Evolutionary conservation across 2,329 filamentous ascomycete species (phyloP), one percentile per base, ranked within the genome.

Genomic region (Berkeleyomyces rouxiae): DNA sequence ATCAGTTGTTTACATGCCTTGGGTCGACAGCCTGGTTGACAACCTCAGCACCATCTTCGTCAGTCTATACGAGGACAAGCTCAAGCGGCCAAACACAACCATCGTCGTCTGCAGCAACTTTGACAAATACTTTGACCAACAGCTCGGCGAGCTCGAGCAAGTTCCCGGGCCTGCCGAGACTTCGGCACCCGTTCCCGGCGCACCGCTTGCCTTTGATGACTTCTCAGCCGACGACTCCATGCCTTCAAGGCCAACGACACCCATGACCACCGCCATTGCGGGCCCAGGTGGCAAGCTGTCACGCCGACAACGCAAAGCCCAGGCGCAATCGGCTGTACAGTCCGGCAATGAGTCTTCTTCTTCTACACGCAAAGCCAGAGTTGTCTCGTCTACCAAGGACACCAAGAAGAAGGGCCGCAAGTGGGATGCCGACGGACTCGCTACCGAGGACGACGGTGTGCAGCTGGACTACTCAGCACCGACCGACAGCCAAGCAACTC

Each of bases 1-100:
- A 71, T 96, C 91, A 46, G 83, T 99, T 40, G 81, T 99, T 39
- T 91, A 96, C 73, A 82, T 99, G 7, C 91, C 88, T 10, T 99
- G 95, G 93, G 89, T 97, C 67, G 93, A 99, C 74, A 90, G 93
- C 72, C 85, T 99, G 58, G 84, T 99, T 67, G 92, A 96, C 70
- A 95, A 97, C 70, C 90, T 97, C 69, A 89, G 86, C 72, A 90
- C 88, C 7, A 85, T 99, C 42, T 99, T 97, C 71, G 81, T 93
- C 67, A 88, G 90, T 67, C 80, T 96, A 37, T 99, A 97, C 72
- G 88, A 85, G 67, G 86, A 93, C 64, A 87, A 96, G 72, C 77
- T 99, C 62, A 90, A 84, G 72, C 88, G 88, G 68, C 82, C 87
- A 36, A 82, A 92, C 71, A 88, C 85, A 9, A 90, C 87, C 61